phyloP scores from a whole-genome alignment of 2,329 filamentous ascomycete genomes.

The Penicillium italicum region DNA sequence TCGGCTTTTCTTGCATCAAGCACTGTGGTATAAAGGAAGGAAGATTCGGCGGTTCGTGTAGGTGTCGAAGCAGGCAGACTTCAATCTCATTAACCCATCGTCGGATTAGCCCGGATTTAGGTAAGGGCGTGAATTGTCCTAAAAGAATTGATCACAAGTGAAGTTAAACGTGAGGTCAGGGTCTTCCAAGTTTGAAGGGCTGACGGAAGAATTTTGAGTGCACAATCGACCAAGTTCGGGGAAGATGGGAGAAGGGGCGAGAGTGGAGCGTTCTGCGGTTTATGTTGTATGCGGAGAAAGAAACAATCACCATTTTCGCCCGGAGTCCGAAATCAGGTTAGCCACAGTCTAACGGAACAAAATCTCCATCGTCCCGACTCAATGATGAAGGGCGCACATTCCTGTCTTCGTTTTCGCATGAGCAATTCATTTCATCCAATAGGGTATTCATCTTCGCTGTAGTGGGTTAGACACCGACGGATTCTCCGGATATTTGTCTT shows the following conservation, averaged over 20 bases:
- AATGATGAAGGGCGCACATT: conserved; percentile 1
- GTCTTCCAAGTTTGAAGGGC: not conserved
- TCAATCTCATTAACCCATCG: conserved; percentile 18
- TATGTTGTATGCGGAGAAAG: conserved; percentile 26
- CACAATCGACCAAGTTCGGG: conserved; percentile 12
- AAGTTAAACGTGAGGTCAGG: not conserved
- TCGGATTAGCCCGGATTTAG: conserved; percentile 8
- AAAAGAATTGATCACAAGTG: not conserved
- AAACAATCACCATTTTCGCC: not conserved
- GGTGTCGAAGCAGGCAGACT: conserved; percentile 15
- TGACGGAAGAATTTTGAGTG: not conserved
- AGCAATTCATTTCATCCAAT: not conserved
- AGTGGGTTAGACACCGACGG: conserved; percentile 15
- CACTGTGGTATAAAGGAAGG: not conserved
- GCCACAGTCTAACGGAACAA: conserved; percentile 8
- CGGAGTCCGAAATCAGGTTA: not conserved
- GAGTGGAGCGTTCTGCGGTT: conserved; percentile 20
- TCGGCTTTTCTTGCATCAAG: conserved; percentile 74
- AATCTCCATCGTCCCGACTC: conserved; percentile 2
- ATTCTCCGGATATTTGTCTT: conserved; percentile 18
- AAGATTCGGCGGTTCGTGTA: conserved; percentile 7
- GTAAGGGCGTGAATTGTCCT: not conserved
- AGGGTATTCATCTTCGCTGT: conserved; percentile 1
- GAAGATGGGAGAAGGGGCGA: conserved; percentile 14
- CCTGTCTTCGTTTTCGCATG: not conserved